phyloP scores from a whole-genome alignment of 768 basidiomycete genomes.

The Sarcomyxa edulis region DNA sequence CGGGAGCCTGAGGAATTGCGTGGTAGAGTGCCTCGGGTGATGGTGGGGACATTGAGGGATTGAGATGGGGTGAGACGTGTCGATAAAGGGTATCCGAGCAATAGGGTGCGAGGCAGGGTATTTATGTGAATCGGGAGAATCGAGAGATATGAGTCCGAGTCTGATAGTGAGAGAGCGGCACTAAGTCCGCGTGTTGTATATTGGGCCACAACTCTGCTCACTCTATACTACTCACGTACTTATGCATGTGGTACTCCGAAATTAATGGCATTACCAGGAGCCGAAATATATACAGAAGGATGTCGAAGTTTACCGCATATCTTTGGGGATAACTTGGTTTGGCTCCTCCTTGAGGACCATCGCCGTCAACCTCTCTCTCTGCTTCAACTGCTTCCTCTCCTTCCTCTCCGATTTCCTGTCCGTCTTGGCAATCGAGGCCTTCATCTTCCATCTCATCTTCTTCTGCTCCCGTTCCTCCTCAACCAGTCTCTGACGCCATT shows the following conservation, averaged over 20 bases:
- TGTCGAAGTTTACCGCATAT: no score
- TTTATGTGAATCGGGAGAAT: slow-evolving; percentile 11
- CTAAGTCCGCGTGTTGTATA: no score
- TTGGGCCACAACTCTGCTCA: no score
- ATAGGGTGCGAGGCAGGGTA: slow-evolving; percentile 16
- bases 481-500: slow-evolving; percentile 58
- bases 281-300: no score
- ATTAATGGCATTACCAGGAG: no score
- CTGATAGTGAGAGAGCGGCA: no score
- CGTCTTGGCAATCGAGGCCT: slow-evolving; percentile 42
- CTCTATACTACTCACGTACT: no score
- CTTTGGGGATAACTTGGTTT: slow-evolving; percentile 63
- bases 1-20: slow-evolving; percentile 34
- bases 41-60: slow-evolving; percentile 23
- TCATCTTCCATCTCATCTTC: slow-evolving; percentile 53
- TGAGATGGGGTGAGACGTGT: slow-evolving; percentile 8
- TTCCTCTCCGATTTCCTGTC: slow-evolving; percentile 52
- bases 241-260: no score
- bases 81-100: slow-evolving; percentile 9
- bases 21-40: slow-evolving; percentile 38
- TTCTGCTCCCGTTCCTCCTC: slow-evolving; percentile 54
- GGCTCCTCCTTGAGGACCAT: slow-evolving; percentile 46
- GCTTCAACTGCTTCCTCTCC: slow-evolving; percentile 46
- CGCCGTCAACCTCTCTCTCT: slow-evolving; percentile 50
- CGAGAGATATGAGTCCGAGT: no score